These are phyloP conservation scores for Stemphylium vesicarium DNA, from an alignment of 2,329 filamentous ascomycete species.

Conservation along the genomic window DNA sequence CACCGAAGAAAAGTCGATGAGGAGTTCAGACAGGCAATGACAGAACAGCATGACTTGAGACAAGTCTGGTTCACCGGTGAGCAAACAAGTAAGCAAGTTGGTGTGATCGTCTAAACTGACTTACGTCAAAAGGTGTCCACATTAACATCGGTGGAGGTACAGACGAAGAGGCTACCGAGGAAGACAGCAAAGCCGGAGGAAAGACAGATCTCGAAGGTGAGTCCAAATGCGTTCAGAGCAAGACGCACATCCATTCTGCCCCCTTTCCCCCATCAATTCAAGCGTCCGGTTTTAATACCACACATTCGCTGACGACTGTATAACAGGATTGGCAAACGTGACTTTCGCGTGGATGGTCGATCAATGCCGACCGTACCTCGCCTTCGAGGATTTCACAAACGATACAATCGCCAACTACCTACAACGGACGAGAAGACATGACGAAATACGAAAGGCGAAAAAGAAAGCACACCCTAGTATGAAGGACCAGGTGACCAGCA, in stretches of 20 bases:
- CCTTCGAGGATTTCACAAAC: neutral
- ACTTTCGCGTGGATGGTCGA: constrained; percentile 5
- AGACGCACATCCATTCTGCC: no score
- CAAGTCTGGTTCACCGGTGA: constrained; percentile 1
- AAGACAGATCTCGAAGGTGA: neutral
- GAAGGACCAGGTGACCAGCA: no score
- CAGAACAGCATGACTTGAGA: neutral
- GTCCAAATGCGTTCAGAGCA: neutral
- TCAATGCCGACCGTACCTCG: neutral
- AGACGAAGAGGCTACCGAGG: constrained; percentile 39
- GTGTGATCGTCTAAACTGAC: no score
- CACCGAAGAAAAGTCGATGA: neutral
- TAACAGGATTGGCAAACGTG: constrained; percentile 46
- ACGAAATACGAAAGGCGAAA: neutral
- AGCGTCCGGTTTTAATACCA: neutral
- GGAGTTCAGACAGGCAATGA: neutral
- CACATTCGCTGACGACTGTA: neutral
- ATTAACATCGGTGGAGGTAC: constrained; percentile 58
- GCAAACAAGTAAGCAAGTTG: no score
- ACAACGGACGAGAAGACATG: no score
- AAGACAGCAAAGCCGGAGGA: neutral
- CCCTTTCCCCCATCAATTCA: neutral
- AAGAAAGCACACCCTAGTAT: neutral
- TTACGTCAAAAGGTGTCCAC: constrained; percentile 33
- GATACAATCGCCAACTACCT: neutral